phyloP scores from a whole-genome alignment of 2,329 filamentous ascomycete species.

The Cladosporium sp. region DNA sequence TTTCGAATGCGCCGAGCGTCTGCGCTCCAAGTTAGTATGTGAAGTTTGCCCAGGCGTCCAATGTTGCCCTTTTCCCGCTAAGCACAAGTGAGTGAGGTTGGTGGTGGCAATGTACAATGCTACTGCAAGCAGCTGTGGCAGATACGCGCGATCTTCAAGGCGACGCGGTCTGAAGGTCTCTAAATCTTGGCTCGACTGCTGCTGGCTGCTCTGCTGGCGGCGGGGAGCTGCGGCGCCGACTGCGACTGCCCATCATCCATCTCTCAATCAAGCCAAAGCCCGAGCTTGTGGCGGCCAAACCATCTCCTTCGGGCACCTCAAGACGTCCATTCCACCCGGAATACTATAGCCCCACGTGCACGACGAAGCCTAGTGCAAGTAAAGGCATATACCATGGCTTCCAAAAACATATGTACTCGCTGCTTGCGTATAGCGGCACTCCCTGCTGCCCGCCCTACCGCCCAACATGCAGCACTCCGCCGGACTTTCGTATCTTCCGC shows the following conservation, averaged over 20 bases:
- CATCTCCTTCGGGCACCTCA: slow-evolving; percentile 22
- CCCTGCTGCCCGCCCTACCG: slow-evolving; percentile 14
- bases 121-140: neutral
- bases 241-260: slow-evolving; percentile 4
- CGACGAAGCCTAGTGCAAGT: neutral
- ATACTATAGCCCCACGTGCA: neutral
- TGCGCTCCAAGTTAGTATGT: neutral
- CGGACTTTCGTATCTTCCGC: slow-evolving; percentile 27
- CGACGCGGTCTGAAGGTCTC: slow-evolving; percentile 5
- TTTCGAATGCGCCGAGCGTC: slow-evolving; percentile 4
- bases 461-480: slow-evolving; percentile 18
- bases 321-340: slow-evolving; percentile 10
- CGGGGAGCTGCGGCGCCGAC: slow-evolving; percentile 5
- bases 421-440: slow-evolving; percentile 26
- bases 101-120: slow-evolving; percentile 6
- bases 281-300: neutral
- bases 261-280: neutral
- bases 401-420: slow-evolving; percentile 28
- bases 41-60: neutral
- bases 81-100: neutral
- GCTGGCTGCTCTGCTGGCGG: neutral
- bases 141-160: slow-evolving; percentile 6
- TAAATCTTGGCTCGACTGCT: slow-evolving; percentile 8
- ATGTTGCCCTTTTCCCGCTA: neutral
- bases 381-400: slow-evolving; percentile 24